Conservation (phyloP, 495 filamentous ascomycete species). For the Xylaria acuta region DNA sequence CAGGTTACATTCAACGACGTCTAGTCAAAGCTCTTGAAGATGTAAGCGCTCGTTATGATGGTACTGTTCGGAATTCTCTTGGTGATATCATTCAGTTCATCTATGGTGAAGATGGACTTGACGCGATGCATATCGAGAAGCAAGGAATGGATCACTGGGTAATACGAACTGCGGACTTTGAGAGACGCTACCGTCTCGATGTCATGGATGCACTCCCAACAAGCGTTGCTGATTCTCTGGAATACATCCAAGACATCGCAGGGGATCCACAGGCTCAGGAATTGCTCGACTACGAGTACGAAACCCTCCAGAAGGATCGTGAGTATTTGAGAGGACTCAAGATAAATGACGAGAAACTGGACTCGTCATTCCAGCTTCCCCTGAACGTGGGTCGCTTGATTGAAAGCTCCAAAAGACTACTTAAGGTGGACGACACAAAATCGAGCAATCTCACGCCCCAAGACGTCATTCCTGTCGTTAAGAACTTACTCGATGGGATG, state of each 20-base stretch:
- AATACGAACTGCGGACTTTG: slow-evolving; percentile 74
- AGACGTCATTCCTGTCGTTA: slow-evolving; percentile 84
- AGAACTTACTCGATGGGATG: slow-evolving; percentile 74
- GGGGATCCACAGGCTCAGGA: slow-evolving; percentile 86
- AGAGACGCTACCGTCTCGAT: slow-evolving; percentile 84
- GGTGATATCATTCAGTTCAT: slow-evolving; percentile 97
- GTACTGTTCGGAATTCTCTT: slow-evolving; percentile 94
- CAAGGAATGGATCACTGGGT: slow-evolving; percentile 87
- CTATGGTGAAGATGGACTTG: slow-evolving; percentile 96
- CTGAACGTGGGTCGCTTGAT: slow-evolving; percentile 92
- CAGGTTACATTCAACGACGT: slow-evolving; percentile 97
- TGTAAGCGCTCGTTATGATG: slow-evolving; percentile 96
- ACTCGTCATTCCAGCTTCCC: slow-evolving; percentile 85
- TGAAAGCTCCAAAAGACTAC: slow-evolving; percentile 84
- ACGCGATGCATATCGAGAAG: slow-evolving; percentile 88
- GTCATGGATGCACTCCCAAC: slow-evolving; percentile 78
- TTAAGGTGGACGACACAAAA: slow-evolving; percentile 82
- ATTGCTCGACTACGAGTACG: slow-evolving; percentile 87
- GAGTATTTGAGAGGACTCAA: slow-evolving; percentile 72
- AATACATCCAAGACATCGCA: slow-evolving; percentile 84
- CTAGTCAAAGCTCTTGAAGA: slow-evolving; percentile 98
- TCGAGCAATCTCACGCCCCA: slow-evolving; percentile 91
- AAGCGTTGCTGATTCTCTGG: slow-evolving; percentile 74
- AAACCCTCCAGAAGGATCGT: slow-evolving; percentile 75
- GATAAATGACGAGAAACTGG: slow-evolving; percentile 60